These are phyloP conservation scores for Pseudotulostoma volvatum DNA, from an alignment of 495 filamentous ascomycete genomes.

Conservation along the genomic window DNA sequence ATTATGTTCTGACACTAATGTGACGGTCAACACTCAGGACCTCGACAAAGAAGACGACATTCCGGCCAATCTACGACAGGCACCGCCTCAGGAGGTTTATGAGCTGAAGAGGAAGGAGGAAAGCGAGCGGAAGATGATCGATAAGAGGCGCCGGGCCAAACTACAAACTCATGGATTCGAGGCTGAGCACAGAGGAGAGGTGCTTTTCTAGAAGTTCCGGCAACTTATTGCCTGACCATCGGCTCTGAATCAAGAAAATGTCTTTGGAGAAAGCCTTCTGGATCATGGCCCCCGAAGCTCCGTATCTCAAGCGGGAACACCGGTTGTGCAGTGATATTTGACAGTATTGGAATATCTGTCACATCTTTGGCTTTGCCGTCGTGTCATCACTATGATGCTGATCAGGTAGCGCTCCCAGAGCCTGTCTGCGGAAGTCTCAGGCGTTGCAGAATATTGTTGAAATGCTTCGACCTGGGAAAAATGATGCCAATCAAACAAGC, in stretches of 20 bases:
- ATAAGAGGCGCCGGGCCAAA: constrained; percentile 53
- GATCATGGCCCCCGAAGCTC: too few species aligned
- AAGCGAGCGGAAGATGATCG: constrained; percentile 46
- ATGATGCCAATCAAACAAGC: too few species aligned
- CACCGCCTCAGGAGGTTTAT: constrained; percentile 50
- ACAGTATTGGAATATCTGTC: too few species aligned
- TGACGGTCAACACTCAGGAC: constrained; percentile 34
- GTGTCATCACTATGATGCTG: too few species aligned
- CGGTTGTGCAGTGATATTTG: too few species aligned
- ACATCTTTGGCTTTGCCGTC: too few species aligned
- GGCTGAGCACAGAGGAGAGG: constrained; percentile 65
- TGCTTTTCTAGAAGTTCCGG: constrained; percentile 38
- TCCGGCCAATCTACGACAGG: constrained; percentile 51
- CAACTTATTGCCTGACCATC: too few species aligned
- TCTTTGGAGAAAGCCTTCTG: too few species aligned
- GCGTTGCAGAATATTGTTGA: constrained; percentile 59
- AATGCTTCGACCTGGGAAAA: constrained; percentile 34
- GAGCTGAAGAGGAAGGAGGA: constrained; percentile 54
- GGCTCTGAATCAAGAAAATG: too few species aligned
- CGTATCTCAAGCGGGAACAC: too few species aligned
- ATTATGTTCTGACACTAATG: constrained; percentile 1
- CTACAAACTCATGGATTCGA: constrained; percentile 69
- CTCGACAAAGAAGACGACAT: constrained; percentile 86
- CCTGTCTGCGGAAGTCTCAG: neutral
- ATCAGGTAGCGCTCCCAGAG: too few species aligned